These are phyloP conservation scores for Enterospora canceri DNA, from an alignment of 371 early-diverging fungal genomes.

Conservation along the genomic window DNA sequence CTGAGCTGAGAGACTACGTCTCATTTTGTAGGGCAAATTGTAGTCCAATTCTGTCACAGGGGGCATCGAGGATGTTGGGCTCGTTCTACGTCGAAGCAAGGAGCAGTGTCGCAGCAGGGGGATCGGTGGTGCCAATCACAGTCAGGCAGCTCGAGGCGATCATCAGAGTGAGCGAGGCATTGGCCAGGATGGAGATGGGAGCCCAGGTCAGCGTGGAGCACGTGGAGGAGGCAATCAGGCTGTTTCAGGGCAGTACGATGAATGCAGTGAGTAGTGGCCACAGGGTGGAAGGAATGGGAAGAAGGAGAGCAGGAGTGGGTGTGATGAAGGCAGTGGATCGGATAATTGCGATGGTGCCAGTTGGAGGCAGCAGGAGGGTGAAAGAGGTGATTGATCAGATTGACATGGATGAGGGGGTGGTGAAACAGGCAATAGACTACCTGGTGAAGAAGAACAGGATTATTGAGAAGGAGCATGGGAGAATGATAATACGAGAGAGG, in stretches of 20 bases:
- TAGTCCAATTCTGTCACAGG: constrained; percentile 45
- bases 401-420: constrained; percentile 28
- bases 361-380: constrained; percentile 45
- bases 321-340: constrained; percentile 38
- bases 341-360: constrained; percentile 46
- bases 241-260: constrained; percentile 93
- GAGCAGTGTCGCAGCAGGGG: constrained; percentile 64
- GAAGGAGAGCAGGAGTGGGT: constrained; percentile 41
- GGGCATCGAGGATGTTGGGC: constrained; percentile 60
- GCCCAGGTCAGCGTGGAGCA: constrained; percentile 72
- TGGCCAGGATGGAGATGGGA: constrained; percentile 87
- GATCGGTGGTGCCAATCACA: constrained; percentile 89
- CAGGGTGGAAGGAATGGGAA: constrained; percentile 55
- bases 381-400: constrained; percentile 28
- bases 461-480: constrained; percentile 43
- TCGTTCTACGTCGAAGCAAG: constrained; percentile 83
- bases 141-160: constrained; percentile 96
- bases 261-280: constrained; percentile 63
- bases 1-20: constrained; percentile 46
- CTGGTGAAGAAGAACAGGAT: constrained; percentile 54
- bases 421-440: constrained; percentile 49
- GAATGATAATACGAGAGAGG: constrained; percentile 44
- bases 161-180: constrained; percentile 87
- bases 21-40: constrained; percentile 51
- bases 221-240: constrained; percentile 89